Evolutionary conservation across 768 basidiomycete species (phyloP).

Genomic region (Lactarius quietus): DNA sequence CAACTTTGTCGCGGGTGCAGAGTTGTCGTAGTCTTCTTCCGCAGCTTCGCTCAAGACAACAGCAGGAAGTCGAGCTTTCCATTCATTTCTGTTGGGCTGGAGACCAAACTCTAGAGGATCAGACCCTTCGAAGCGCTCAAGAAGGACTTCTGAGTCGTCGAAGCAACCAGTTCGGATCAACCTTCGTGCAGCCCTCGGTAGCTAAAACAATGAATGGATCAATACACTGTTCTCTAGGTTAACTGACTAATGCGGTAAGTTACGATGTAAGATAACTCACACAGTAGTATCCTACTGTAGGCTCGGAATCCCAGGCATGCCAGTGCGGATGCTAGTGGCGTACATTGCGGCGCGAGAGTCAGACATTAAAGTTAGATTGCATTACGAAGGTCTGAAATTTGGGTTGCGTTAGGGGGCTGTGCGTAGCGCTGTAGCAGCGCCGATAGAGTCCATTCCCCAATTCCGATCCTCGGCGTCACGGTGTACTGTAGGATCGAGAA

Average conservation of each 20-base stretch:
- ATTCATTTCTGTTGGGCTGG: not conserved
- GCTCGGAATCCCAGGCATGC: not conserved
- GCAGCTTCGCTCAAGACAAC: not conserved
- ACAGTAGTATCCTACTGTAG: too few relatives aligned
- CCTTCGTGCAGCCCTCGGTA: not conserved
- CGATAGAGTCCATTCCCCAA: not conserved
- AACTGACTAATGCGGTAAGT: not conserved
- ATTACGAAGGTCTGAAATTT: not conserved
- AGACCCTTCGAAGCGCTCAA: not conserved
- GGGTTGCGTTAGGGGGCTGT: not conserved
- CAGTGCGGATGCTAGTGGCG: not conserved
- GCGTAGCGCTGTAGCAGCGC: not conserved
- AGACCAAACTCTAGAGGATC: not conserved
- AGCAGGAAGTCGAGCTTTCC: not conserved
- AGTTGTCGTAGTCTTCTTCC: not conserved
- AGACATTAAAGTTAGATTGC: not conserved
- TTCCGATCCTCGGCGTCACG: not conserved
- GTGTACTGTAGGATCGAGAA: not conserved
- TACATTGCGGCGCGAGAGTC: not conserved
- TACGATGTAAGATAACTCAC: not conserved
- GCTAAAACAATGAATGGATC: not conserved
- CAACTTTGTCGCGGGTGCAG: not conserved
- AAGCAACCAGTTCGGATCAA: not conserved
- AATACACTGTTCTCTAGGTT: not conserved
- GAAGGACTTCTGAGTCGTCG: not conserved